Evolutionary conservation across 129 eudicot species (phyloP), one percentile per base, ranked within the genome.

Genomic region (Deinandra increscens): DNA sequence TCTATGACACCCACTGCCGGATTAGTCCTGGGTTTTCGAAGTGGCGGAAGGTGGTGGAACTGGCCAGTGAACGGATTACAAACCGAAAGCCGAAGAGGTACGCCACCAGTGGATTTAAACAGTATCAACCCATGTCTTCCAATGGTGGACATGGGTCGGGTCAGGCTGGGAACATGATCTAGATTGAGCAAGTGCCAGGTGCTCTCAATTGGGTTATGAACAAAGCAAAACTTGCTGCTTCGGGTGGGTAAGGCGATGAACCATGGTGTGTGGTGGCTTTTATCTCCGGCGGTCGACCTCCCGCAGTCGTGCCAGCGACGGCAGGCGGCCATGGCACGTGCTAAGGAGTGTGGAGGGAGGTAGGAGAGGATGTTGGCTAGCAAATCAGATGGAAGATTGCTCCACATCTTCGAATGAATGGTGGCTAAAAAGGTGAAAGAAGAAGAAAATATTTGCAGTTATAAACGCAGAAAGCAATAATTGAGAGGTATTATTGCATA

Each of bases 341-440:
- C 89, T 18, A 88, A 36, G 46, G 87, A 85, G 64, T 74, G 80
- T 39, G 78, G 72, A 39, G 71, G 71, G 51, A 86, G 93, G 81
- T 74, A 80, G 81, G 90, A 86, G 82, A 89, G 84, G 73, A 86
- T 76, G 72, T 75, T 78, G 75, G 88, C 68, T 38, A 89, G 70
- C 72, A 89, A 69, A 84, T 89, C 93, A 74, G 71, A 75, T 49
- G 96, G 93, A 62, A 89, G 88, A 45, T 80, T 80, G 70, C 44
- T 76, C 93, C 93, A 89, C 96, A 89, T 89, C 3, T 38, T 61
- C 14, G 38, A 39, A 13, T 26, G 23, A 26, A 26, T 26, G 36
- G 26, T 23, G 55, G 54, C 14, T 61, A 39, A 34, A 23, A 55
- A 60, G 23, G 48, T 17, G 69, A 5, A 17, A 10, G 62, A 46